Evolutionary conservation across 2,329 filamentous ascomycete genomes (phyloP).

Genomic region (Akanthomyces muscarius): DNA sequence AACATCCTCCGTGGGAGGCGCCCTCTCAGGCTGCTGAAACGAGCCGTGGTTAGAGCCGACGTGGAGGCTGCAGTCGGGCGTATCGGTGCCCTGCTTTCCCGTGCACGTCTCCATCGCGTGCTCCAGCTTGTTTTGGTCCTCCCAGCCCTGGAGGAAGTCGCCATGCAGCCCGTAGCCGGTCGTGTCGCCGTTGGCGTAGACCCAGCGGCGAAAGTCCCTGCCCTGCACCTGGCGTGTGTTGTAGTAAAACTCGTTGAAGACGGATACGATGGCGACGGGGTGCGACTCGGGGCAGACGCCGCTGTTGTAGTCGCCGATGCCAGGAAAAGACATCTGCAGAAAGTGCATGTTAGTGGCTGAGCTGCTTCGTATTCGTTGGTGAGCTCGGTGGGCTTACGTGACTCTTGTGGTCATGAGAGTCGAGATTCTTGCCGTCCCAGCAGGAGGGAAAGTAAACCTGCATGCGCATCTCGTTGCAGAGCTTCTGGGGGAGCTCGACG

Average conservation of each 20-base stretch:
- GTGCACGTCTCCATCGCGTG: conserved; percentile 26
- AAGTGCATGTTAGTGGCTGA: neutral
- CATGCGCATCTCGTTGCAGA: conserved; percentile 49
- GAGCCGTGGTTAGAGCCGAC: conserved; percentile 20
- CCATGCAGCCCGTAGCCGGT: conserved; percentile 29
- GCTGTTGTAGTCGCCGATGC: conserved; percentile 27
- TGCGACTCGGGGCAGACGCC: conserved; percentile 38
- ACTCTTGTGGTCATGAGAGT: conserved; percentile 50
- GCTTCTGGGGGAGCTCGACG: conserved; percentile 49
- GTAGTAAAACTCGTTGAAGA: conserved; percentile 45
- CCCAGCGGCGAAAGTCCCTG: conserved; percentile 24
- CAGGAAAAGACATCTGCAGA: conserved; percentile 28
- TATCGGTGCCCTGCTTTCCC: conserved; percentile 23
- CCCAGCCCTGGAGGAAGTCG: conserved; percentile 29
- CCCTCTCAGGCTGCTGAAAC: conserved; percentile 19
- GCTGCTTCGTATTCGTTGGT: neutral
- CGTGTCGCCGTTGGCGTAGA: conserved; percentile 27
- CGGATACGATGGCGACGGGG: conserved; percentile 40
- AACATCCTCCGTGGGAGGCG: conserved; percentile 25
- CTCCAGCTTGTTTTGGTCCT: conserved; percentile 25
- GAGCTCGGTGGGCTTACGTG: conserved; percentile 39
- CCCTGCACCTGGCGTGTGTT: conserved; percentile 30
- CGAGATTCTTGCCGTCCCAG: conserved; percentile 58
- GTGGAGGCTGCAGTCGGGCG: conserved; percentile 24
- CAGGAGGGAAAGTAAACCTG: conserved; percentile 58